A percentile compares a stretch with the other conserved stretches of the same genome.
phyloP scores from a whole-genome alignment of 2,329 filamentous ascomycete genomes.

The Aspergillus candidus region DNA sequence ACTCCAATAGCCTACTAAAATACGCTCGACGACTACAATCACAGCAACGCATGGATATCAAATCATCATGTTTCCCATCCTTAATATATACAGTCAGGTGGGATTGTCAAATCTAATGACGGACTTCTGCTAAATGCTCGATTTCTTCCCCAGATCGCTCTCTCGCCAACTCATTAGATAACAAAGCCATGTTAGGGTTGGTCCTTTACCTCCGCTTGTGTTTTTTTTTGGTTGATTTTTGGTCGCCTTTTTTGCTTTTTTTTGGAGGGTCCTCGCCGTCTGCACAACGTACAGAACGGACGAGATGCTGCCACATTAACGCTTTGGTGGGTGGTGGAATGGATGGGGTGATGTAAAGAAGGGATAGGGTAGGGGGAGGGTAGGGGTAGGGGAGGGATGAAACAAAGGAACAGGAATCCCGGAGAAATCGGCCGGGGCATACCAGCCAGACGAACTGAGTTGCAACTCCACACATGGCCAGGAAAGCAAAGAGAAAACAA shows the following conservation, averaged over 20 bases:
- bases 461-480: slow-evolving; percentile 8
- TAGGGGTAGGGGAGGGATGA: slow-evolving; percentile 1
- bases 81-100: too few relatives aligned
- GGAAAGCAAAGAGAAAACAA: slow-evolving; percentile 10
- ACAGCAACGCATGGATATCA: too few relatives aligned
- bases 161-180: slow-evolving; percentile 12
- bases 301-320: slow-evolving; percentile 15
- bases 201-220: slow-evolving; percentile 6
- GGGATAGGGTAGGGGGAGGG: slow-evolving; percentile 1
- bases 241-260: slow-evolving; percentile 7
- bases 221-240: slow-evolving; percentile 9
- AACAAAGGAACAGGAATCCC: slow-evolving; percentile 4
- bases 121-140: too few relatives aligned
- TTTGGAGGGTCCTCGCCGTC: slow-evolving; percentile 14
- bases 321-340: slow-evolving; percentile 9
- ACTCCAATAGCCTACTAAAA: too few relatives aligned
- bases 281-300: slow-evolving; percentile 9
- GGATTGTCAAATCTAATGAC: too few relatives aligned
- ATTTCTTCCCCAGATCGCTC: slow-evolving; percentile 1
- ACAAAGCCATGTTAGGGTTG: slow-evolving; percentile 6
- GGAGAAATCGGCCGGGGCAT: slow-evolving; percentile 1
- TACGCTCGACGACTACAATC: too few relatives aligned
- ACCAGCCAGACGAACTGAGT: slow-evolving; percentile 3
- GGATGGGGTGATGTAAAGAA: not conserved
- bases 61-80: too few relatives aligned